phyloP scores from a whole-genome alignment of 495 filamentous ascomycete species.

The Talaromyces wortmannii region DNA sequence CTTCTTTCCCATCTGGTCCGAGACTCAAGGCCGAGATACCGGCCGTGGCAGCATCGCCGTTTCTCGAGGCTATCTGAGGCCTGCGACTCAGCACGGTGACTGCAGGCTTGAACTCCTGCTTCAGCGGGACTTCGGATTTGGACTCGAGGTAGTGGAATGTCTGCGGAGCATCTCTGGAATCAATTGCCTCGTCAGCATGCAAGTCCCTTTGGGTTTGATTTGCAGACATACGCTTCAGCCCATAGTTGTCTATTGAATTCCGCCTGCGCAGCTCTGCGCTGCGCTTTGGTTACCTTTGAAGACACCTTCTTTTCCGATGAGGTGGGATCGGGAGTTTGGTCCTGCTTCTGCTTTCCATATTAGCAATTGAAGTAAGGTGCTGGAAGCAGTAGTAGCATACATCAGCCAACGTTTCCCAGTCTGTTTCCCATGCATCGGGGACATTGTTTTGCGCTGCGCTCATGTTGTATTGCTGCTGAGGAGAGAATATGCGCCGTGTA shows the following conservation, averaged over 20 bases:
- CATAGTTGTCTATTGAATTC: constrained; percentile 80
- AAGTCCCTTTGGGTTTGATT: no score
- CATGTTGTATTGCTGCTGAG: constrained; percentile 26
- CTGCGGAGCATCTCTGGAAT: constrained; percentile 50
- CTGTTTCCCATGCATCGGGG: constrained; percentile 85
- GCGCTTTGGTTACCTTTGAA: constrained; percentile 59
- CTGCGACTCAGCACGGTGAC: constrained; percentile 81
- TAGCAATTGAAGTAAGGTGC: background rate
- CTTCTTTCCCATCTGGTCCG: constrained; percentile 36
- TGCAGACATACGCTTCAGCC: constrained; percentile 68
- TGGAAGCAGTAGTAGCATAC: constrained; percentile 25
- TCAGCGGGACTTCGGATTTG: constrained; percentile 58
- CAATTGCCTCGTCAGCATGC: background rate
- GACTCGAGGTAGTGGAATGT: constrained; percentile 68
- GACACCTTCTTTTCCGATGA: constrained; percentile 38
- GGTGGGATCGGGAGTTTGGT: constrained; percentile 27
- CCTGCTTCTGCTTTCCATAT: constrained; percentile 16
- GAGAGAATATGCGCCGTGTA: background rate
- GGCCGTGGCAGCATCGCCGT: constrained; percentile 40
- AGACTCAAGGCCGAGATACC: constrained; percentile 50
- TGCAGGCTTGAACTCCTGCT: constrained; percentile 75
- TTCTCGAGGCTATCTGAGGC: constrained; percentile 38
- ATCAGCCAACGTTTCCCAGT: constrained; percentile 79
- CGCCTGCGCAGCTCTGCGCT: constrained; percentile 71
- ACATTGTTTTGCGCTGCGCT: constrained; percentile 42